Conservation (phyloP, 2,329 filamentous ascomycete species). For the Talaromyces albobiverticillius region DNA sequence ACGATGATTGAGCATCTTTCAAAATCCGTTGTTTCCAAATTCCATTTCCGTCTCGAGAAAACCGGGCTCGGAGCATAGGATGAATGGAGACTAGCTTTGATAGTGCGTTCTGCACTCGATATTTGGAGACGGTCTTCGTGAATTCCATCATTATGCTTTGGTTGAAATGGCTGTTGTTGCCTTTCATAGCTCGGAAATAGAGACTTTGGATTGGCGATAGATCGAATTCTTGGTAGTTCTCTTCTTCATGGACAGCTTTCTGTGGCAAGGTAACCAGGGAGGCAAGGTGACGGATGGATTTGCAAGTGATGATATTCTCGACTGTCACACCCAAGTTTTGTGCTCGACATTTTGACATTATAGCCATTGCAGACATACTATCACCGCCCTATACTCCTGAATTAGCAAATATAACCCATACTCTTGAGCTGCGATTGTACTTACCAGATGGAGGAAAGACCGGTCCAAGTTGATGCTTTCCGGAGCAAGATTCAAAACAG, state of each 20-base stretch:
- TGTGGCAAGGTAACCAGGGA: slow-evolving; percentile 13
- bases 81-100: slow-evolving; percentile 18
- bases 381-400: slow-evolving; percentile 13
- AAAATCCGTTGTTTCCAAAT: slow-evolving; percentile 19
- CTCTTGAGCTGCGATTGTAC: neutral
- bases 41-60: slow-evolving; percentile 16
- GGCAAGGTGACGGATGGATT: slow-evolving; percentile 16
- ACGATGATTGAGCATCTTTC: slow-evolving; percentile 1
- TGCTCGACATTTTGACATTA: slow-evolving; percentile 18
- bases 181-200: slow-evolving; percentile 20
- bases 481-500: slow-evolving; percentile 11
- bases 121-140: neutral
- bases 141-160: slow-evolving; percentile 19
- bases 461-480: slow-evolving; percentile 14
- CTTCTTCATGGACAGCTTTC: slow-evolving; percentile 5
- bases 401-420: neutral
- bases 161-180: slow-evolving; percentile 20
- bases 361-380: slow-evolving; percentile 18
- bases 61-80: slow-evolving; percentile 24
- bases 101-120: slow-evolving; percentile 14
- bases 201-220: slow-evolving; percentile 24
- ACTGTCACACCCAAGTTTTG: slow-evolving; percentile 16
- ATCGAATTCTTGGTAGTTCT: slow-evolving; percentile 18
- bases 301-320: slow-evolving; percentile 17
- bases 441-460: slow-evolving; percentile 17